Conservation (phyloP, 2,329 filamentous ascomycete species). For the Colletotrichum horii region DNA sequence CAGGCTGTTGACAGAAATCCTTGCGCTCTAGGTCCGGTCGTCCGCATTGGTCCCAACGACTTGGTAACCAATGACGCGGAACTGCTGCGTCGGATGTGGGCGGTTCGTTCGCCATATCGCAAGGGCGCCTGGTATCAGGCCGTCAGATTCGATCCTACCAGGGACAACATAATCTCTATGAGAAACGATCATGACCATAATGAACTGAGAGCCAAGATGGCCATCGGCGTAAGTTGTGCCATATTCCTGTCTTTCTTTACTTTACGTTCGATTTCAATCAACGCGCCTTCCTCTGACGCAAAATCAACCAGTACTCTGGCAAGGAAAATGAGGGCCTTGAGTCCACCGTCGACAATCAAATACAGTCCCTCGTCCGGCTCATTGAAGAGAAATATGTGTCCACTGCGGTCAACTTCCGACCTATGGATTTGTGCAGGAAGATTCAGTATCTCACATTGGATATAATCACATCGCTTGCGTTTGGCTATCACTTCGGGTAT, state of each 20-base stretch:
- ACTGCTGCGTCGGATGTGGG: slow-evolving; percentile 36
- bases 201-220: slow-evolving; percentile 50
- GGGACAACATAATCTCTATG: slow-evolving; percentile 37
- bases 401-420: slow-evolving; percentile 35
- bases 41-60: slow-evolving; percentile 39
- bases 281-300: background rate
- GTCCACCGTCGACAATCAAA: slow-evolving; percentile 50
- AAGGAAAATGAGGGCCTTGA: slow-evolving; percentile 59
- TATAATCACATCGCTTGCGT: slow-evolving; percentile 57
- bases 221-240: slow-evolving; percentile 40
- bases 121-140: slow-evolving; percentile 44
- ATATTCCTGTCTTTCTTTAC: background rate
- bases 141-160: slow-evolving; percentile 32
- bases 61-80: slow-evolving; percentile 40
- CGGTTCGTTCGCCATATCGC: slow-evolving; percentile 34
- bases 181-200: slow-evolving; percentile 44
- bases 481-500: slow-evolving; percentile 56
- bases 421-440: slow-evolving; percentile 53
- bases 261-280: background rate
- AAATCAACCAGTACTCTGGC: slow-evolving; percentile 50
- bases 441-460: slow-evolving; percentile 61
- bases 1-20: slow-evolving; percentile 21
- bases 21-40: slow-evolving; percentile 32
- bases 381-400: slow-evolving; percentile 52
- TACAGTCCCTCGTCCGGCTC: slow-evolving; percentile 50